Percentiles rank a stretch among this genome's conserved stretches.
Conservation (phyloP, 257 asterid species). For the Solanum chiquidenum region DNA sequence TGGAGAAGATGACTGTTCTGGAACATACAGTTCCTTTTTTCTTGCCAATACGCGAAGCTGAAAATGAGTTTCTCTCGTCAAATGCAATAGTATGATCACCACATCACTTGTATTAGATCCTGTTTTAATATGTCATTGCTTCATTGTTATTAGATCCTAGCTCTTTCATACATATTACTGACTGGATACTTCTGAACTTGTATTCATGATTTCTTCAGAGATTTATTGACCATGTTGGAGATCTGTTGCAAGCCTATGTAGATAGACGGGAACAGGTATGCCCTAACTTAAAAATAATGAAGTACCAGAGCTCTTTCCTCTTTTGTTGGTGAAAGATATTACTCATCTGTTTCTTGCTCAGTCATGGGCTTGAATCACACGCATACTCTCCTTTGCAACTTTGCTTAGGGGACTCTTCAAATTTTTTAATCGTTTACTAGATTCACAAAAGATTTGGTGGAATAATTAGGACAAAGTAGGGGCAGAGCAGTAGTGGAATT, state of each 20-base stretch:
- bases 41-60: conserved; percentile 88
- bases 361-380: neutral
- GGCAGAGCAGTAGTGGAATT: neutral
- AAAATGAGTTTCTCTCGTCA: conserved; percentile 72
- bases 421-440: neutral
- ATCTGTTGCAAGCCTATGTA: conserved; percentile 85
- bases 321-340: neutral
- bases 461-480: neutral
- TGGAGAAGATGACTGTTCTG: conserved; percentile 89
- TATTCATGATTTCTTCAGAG: conserved; percentile 44
- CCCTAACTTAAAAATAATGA: neutral
- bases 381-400: neutral
- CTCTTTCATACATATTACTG: neutral
- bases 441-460: neutral
- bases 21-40: conserved; percentile 89
- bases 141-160: neutral
- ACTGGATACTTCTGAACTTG: neutral
- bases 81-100: conserved; percentile 66
- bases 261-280: conserved; percentile 97
- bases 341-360: neutral
- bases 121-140: neutral
- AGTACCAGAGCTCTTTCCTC: neutral
- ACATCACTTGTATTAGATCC: neutral
- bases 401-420: neutral
- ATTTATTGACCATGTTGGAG: conserved; percentile 90